A percentile compares a stretch with the other conserved stretches of the same genome.
phyloP scores from a whole-genome alignment of 306 rosid genomes.

The Styphnolobium japonicum region DNA sequence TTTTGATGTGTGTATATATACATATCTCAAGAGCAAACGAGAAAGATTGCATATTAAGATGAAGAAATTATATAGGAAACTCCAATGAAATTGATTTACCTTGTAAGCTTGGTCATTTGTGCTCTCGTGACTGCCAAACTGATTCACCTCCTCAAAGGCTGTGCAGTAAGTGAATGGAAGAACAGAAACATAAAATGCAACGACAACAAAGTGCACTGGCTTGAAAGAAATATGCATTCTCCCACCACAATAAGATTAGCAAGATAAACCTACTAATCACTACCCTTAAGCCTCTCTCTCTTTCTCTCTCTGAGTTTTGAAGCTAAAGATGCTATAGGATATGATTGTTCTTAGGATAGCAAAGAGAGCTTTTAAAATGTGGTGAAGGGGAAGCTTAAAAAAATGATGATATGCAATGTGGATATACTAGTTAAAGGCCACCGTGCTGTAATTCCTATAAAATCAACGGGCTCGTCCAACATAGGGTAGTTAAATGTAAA shows the following conservation, averaged over 20 bases:
- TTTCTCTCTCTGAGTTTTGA: conserved; percentile 28
- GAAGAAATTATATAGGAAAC: not conserved
- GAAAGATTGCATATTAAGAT: not conserved
- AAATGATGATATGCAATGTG: conserved; percentile 15
- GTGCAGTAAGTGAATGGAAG: conserved; percentile 58
- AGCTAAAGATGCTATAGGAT: conserved; percentile 32
- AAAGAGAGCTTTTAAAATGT: conserved; percentile 38
- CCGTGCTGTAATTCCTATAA: not conserved
- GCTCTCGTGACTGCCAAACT: conserved; percentile 37
- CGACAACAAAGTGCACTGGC: conserved; percentile 20
- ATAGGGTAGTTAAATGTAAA: conserved; percentile 31
- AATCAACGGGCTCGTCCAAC: not conserved
- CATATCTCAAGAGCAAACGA: no score
- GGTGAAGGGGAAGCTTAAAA: conserved; percentile 21
- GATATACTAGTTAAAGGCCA: conserved; percentile 15
- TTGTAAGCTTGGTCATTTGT: conserved; percentile 31
- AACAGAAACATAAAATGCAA: conserved; percentile 41
- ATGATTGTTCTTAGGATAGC: conserved; percentile 39
- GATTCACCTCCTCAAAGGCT: conserved; percentile 39
- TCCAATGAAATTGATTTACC: conserved; percentile 38
- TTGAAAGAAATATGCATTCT: conserved; percentile 52
- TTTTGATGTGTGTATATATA: no score
- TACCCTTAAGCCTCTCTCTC: not conserved
- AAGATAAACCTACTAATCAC: not conserved
- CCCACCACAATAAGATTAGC: conserved; percentile 17